phyloP scores from a whole-genome alignment of 768 basidiomycete genomes.

The Auriculariales sp. region DNA sequence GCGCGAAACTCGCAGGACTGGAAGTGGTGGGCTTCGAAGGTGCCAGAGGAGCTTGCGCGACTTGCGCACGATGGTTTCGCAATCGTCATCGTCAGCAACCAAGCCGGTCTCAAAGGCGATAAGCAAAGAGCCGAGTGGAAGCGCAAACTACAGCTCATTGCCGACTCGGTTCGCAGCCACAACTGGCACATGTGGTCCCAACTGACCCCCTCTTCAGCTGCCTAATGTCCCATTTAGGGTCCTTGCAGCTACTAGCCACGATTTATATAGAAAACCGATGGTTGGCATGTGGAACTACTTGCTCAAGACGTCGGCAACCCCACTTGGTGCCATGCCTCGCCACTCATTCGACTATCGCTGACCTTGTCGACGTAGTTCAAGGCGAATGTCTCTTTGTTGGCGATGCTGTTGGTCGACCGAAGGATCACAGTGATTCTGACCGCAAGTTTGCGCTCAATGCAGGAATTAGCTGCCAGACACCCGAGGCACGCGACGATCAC shows the following conservation, averaged over 20 bases:
- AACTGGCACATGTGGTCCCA: background rate
- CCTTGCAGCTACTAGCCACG: constrained; percentile 61
- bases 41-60: constrained; percentile 50
- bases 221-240: constrained; percentile 59
- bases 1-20: constrained; percentile 26
- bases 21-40: constrained; percentile 59
- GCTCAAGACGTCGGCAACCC: constrained; percentile 38
- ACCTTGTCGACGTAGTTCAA: constrained; percentile 33
- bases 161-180: constrained; percentile 21
- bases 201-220: too few species aligned
- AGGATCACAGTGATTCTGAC: constrained; percentile 72
- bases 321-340: constrained; percentile 39
- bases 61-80: constrained; percentile 46
- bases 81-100: constrained; percentile 73
- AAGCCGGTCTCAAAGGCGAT: constrained; percentile 16
- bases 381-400: constrained; percentile 64
- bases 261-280: constrained; percentile 75
- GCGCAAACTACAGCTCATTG: constrained; percentile 57
- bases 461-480: constrained; percentile 62
- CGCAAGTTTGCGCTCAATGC: constrained; percentile 74
- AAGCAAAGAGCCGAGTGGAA: constrained; percentile 40
- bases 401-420: constrained; percentile 72
- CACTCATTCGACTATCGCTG: background rate
- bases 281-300: constrained; percentile 71
- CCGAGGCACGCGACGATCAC: constrained; percentile 48